phyloP scores from a whole-genome alignment of 129 eudicot species.

The Tagetes patula region DNA sequence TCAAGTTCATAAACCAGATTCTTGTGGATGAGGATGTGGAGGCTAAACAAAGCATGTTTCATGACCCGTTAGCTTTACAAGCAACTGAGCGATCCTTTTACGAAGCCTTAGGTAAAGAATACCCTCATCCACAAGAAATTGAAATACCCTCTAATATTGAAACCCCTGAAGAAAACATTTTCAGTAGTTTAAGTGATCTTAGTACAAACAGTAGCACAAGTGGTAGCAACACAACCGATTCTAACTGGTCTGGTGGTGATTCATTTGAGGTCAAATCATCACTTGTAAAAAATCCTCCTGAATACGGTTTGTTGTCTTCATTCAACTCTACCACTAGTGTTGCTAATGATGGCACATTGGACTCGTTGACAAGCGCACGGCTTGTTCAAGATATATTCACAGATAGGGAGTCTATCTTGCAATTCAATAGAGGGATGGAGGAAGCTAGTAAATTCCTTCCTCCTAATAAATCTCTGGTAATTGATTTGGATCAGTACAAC shows the following conservation, averaged over 20 bases:
- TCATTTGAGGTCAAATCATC: constrained; percentile 39
- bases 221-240: constrained; percentile 38
- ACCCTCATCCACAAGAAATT: constrained; percentile 27
- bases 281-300: constrained; percentile 29
- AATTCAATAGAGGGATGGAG: constrained; percentile 73
- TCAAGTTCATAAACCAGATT: constrained; percentile 65
- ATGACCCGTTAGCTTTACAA: constrained; percentile 69
- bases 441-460: constrained; percentile 95
- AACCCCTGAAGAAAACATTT: constrained; percentile 48
- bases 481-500: constrained; percentile 61
- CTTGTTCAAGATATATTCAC: constrained; percentile 43
- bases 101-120: constrained; percentile 57
- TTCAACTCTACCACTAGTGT: constrained; percentile 41
- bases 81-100: constrained; percentile 72
- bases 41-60: constrained; percentile 67
- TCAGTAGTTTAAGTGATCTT: constrained; percentile 48
- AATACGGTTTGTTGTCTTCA: constrained; percentile 32
- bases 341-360: constrained; percentile 24
- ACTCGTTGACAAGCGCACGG: constrained; percentile 34
- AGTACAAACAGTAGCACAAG: constrained; percentile 52
- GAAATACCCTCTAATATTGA: constrained; percentile 16
- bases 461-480: constrained; percentile 40
- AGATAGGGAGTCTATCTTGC: constrained; percentile 61
- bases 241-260: constrained; percentile 49
- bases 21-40: constrained; percentile 79